Conservation (phyloP, 192 early-diverging fungal species). For the Mortierella hygrophila region DNA sequence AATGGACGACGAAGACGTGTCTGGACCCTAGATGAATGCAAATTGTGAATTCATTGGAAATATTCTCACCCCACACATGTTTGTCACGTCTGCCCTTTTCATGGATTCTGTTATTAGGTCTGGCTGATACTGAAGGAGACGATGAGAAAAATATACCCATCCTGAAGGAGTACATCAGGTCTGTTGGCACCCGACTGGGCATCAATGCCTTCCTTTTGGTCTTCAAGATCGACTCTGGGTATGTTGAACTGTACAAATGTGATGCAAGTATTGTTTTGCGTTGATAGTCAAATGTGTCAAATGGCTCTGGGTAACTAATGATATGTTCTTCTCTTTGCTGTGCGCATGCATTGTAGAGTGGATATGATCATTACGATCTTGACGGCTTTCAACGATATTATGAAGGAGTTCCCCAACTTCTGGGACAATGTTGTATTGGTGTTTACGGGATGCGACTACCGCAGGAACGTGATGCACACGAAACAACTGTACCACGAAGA, state of each 20-base stretch:
- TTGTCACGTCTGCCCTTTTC: not conserved
- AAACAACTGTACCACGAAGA: constrained; percentile 51
- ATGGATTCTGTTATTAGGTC: constrained; percentile 1
- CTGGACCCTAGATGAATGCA: not conserved
- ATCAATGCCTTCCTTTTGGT: constrained; percentile 48
- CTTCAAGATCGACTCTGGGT: constrained; percentile 56
- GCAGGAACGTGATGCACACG: constrained; percentile 48
- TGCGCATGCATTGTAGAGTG: constrained; percentile 13
- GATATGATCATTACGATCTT: constrained; percentile 53
- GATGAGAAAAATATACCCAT: constrained; percentile 58
- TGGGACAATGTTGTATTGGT: constrained; percentile 53
- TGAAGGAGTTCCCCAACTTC: constrained; percentile 52
- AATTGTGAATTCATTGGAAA: not conserved
- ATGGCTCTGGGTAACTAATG: not conserved
- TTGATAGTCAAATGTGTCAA: too few species aligned
- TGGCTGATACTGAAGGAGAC: constrained; percentile 56
- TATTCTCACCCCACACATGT: not conserved
- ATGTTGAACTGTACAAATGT: not conserved
- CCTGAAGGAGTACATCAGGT: constrained; percentile 49
- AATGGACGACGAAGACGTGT: not conserved
- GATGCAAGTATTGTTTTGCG: not conserved
- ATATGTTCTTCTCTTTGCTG: not conserved
- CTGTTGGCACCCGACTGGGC: constrained; percentile 42
- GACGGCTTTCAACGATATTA: constrained; percentile 47
- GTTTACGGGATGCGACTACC: constrained; percentile 54